Percentiles rank a stretch among this genome's conserved stretches.
Conservation (phyloP, 352 stramenopile species). For the Globisporangium cylindrosporum region DNA sequence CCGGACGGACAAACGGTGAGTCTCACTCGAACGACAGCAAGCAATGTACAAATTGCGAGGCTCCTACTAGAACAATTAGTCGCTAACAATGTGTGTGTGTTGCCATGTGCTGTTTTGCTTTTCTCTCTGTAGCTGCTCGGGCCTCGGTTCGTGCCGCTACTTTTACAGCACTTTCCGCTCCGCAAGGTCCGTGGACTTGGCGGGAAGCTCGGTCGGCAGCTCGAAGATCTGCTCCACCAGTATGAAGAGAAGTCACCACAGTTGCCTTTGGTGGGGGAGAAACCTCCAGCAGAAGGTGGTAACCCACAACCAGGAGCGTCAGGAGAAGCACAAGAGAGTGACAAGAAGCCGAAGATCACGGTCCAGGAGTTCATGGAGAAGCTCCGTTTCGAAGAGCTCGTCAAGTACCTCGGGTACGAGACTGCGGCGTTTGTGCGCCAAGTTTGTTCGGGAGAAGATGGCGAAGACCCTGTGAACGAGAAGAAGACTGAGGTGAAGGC, state of each 20-base stretch:
- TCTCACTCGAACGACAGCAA: not conserved
- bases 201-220: conserved; percentile 70
- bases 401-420: conserved; percentile 54
- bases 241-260: conserved; percentile 13
- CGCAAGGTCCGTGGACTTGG: conserved; percentile 73
- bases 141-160: conserved; percentile 47
- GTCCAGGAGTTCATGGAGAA: conserved; percentile 52
- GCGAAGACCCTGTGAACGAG: conserved; percentile 64
- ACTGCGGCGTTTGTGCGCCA: conserved; percentile 51
- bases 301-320: not conserved
- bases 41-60: not conserved
- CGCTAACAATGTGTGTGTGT: not conserved
- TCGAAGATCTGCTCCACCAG: conserved; percentile 59
- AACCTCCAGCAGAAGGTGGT: not conserved
- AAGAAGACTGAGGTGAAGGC: conserved; percentile 66
- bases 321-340: conserved; percentile 18
- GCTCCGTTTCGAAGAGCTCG: conserved; percentile 50
- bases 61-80: not conserved
- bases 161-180: conserved; percentile 75
- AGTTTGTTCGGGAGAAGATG: conserved; percentile 65
- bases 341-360: conserved; percentile 28
- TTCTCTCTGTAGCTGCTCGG: conserved; percentile 39
- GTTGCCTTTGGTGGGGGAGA: not conserved
- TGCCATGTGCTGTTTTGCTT: not conserved
- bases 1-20: conserved; percentile 69